Percentiles rank a stretch among this genome's conserved stretches.
Conservation (phyloP, 768 basidiomycete genomes). For the Royoungia palumana region DNA sequence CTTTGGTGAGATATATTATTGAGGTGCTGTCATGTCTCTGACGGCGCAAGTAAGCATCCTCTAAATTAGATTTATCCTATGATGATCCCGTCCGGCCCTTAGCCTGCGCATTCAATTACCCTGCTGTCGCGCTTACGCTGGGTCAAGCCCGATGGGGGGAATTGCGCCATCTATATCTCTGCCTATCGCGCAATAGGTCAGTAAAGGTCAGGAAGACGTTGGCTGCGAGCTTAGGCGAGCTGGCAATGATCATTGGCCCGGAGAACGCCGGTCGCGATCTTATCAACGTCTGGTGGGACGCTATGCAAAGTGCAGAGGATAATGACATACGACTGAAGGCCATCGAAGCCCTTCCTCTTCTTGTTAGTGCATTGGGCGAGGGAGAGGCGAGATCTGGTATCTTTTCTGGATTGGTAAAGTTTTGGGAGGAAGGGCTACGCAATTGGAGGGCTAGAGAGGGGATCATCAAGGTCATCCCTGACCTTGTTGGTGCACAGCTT, state of each 20-base stretch:
- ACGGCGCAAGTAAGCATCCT: constrained; percentile 14
- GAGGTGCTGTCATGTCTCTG: constrained; percentile 1
- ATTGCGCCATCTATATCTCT: constrained; percentile 63
- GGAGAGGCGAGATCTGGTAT: constrained; percentile 42
- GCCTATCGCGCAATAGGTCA: constrained; percentile 57
- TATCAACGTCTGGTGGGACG: constrained; percentile 66
- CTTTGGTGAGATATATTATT: constrained; percentile 17
- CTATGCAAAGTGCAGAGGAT: constrained; percentile 54
- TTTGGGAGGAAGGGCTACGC: constrained; percentile 60
- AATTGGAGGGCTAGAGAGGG: constrained; percentile 81
- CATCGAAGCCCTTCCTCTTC: constrained; percentile 58
- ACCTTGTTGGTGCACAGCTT: constrained; percentile 44
- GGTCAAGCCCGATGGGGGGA: constrained; percentile 73
- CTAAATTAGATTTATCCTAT: constrained; percentile 45
- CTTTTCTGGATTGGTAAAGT: constrained; percentile 45
- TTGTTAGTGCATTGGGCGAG: constrained; percentile 51
- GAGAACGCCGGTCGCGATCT: constrained; percentile 67
- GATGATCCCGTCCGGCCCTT: constrained; percentile 70
- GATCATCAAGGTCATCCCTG: constrained; percentile 54
- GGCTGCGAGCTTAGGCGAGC: constrained; percentile 84
- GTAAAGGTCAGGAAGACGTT: constrained; percentile 72
- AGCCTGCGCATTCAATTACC: constrained; percentile 87
- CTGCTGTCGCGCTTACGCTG: constrained; percentile 82
- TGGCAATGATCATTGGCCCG: constrained; percentile 80
- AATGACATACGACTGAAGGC: constrained; percentile 67